Conservation (phyloP, 345 rosid species). For the Heritiera fomes region DNA sequence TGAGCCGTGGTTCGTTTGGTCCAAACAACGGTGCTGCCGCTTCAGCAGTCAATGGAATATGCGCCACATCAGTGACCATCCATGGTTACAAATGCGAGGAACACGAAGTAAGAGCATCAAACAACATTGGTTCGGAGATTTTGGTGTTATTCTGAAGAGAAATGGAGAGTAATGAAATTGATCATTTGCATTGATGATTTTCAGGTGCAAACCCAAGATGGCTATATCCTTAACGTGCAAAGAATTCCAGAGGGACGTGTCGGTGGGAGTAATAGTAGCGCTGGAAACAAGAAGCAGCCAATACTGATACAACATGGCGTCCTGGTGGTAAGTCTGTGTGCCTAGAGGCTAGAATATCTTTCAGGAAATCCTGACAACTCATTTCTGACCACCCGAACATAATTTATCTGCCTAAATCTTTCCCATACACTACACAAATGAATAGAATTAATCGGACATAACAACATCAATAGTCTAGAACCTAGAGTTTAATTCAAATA, state of each 20-base stretch:
- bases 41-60: conserved; percentile 45
- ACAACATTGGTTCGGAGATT: background rate
- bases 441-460: too few relatives aligned
- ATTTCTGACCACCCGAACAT: background rate
- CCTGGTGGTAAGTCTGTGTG: conserved; percentile 59
- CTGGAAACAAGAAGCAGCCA: conserved; percentile 47
- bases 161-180: background rate
- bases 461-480: too few relatives aligned
- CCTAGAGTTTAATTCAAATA: too few relatives aligned
- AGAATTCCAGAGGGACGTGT: conserved; percentile 72
- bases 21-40: conserved; percentile 11
- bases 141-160: background rate
- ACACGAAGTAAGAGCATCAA: conserved; percentile 48
- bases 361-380: background rate
- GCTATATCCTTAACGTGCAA: conserved; percentile 69
- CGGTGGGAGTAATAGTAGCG: background rate
- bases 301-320: conserved; percentile 86
- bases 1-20: conserved; percentile 28
- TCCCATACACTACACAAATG: too few relatives aligned
- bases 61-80: conserved; percentile 59
- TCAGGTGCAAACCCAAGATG: conserved; percentile 78
- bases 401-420: too few relatives aligned
- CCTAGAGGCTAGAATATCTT: background rate
- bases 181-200: background rate
- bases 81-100: conserved; percentile 90